Conservation (phyloP, 164 flowering plant genomes). For the Vitis cinerea region DNA sequence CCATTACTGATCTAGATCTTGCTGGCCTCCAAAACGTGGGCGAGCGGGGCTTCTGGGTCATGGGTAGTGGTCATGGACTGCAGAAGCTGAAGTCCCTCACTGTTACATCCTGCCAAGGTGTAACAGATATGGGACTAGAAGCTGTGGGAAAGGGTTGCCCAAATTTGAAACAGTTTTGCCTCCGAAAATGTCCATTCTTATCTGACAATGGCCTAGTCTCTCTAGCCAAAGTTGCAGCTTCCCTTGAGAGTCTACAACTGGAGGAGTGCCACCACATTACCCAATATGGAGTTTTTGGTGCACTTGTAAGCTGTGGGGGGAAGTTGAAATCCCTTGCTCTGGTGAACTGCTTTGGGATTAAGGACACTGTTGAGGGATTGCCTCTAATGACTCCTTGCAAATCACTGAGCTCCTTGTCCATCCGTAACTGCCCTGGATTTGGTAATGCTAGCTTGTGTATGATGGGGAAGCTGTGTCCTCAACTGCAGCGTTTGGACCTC, state of each 20-base stretch:
- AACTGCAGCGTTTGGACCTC: constrained; percentile 52
- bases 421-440: constrained; percentile 69
- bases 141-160: constrained; percentile 73
- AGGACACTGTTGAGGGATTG: constrained; percentile 33
- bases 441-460: constrained; percentile 49
- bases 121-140: constrained; percentile 64
- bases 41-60: constrained; percentile 82
- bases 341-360: constrained; percentile 61
- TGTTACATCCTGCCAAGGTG: constrained; percentile 59
- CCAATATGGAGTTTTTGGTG: constrained; percentile 53
- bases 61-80: constrained; percentile 70
- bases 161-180: constrained; percentile 53
- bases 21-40: constrained; percentile 50
- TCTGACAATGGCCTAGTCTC: constrained; percentile 66
- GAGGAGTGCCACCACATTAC: constrained; percentile 81
- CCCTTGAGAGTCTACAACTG: constrained; percentile 61
- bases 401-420: constrained; percentile 50
- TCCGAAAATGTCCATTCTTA: constrained; percentile 48
- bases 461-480: constrained; percentile 64
- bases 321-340: constrained; percentile 59
- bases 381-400: constrained; percentile 37
- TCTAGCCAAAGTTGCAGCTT: constrained; percentile 49
- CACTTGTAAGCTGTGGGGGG: constrained; percentile 42
- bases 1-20: constrained; percentile 57
- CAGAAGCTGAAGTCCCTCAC: constrained; percentile 51